These are phyloP conservation scores for Lecanicillium sp. DNA, from an alignment of 2,329 filamentous ascomycete genomes.

Conservation along the genomic window DNA sequence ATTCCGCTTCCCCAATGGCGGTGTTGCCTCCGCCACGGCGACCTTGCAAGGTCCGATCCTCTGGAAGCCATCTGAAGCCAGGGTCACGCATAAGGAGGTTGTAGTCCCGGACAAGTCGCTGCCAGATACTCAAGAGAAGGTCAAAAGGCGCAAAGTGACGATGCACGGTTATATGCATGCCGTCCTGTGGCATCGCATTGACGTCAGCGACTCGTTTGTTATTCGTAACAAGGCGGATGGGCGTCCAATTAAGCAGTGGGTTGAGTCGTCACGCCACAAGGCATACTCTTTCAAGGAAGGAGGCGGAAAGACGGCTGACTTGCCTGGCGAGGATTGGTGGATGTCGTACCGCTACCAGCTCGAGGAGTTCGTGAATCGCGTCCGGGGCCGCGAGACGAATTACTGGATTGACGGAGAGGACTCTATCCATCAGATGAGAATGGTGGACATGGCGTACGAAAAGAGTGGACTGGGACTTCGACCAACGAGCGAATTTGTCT, in stretches of 20 bases:
- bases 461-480: too few species aligned
- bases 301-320: too few species aligned
- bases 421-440: too few species aligned
- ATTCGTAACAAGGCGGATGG: not conserved
- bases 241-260: slow-evolving; percentile 1
- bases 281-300: too few species aligned
- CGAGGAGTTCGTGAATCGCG: slow-evolving; percentile 3
- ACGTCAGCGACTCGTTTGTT: slow-evolving; percentile 1
- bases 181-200: not conserved
- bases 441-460: too few species aligned
- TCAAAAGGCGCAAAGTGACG: not conserved
- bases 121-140: not conserved
- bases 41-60: too few species aligned
- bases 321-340: slow-evolving; percentile 3
- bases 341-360: slow-evolving; percentile 3
- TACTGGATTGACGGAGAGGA: too few species aligned
- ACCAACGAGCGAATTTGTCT: too few species aligned
- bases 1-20: not conserved
- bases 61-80: not conserved
- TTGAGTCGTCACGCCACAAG: too few species aligned
- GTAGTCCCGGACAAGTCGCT: not conserved
- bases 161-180: slow-evolving; percentile 1
- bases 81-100: slow-evolving; percentile 4
- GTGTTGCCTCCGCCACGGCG: not conserved
- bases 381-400: too few species aligned